Evolutionary conservation across 2,329 filamentous ascomycete species (phyloP), one percentile per base, ranked within the genome.

Genomic region (Fusarium cyanostomum): DNA sequence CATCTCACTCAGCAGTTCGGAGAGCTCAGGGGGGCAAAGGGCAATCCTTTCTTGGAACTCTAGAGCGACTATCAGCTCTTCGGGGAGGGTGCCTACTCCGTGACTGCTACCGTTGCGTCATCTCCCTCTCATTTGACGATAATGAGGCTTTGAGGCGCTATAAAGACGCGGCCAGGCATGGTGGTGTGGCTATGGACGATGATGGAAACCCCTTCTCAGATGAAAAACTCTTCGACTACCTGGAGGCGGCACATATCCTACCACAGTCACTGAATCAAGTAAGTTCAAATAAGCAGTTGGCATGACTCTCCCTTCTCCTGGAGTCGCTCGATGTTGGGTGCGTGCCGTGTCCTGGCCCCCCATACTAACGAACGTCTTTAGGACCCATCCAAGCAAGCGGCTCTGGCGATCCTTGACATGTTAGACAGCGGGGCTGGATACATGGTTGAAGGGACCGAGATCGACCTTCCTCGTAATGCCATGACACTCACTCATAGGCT

Each of bases 381-480:
- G 68, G 48, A 59, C 30, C 21, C 48, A 24, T 71, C 69, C 12
- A 74, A 75, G 56, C 52, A 75, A 68, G 69, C 72, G 1, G 73
- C 75, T 3, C 66, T 80, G 7, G 64, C 67, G 16, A 74, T 80
- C 28, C 72, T 80, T 1, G 77, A 79, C 21, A 80, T 80, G 77
- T 78, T 81, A 56, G 76, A 80, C 52, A 62, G 41, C 28, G 74
- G 72, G 18, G 68, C 75, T 39, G 66, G 66, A 12, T 68, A 74
- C 63, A 49, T 79, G 1, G 78, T 80, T 45, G 69, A 78, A 39
- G 77, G 76, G 41, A 53, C 59, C 21, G 69, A 79, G 7, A 79
- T 80, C 46, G 76, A 80, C 60, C 71, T 73, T 46, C 75, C 76
- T 31, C 63, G 67, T 16, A 81, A 81, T 62, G 77, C 78, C 10